Evolutionary conservation across 495 filamentous ascomycete genomes (phyloP).

Genomic region (Aspergillus funiculosus): DNA sequence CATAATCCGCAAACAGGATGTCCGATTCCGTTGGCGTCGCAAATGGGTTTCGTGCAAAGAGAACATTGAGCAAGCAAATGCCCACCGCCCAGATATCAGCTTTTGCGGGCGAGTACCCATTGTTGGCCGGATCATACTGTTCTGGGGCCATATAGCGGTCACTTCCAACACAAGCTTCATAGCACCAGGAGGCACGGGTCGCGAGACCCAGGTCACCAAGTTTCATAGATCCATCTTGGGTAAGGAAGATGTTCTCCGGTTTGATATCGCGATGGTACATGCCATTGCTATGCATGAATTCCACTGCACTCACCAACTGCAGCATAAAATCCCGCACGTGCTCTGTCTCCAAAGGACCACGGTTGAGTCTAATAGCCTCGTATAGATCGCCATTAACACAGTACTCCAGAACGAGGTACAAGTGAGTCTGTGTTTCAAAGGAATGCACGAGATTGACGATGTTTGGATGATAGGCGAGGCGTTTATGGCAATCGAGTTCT

Average conservation of each 20-base stretch:
- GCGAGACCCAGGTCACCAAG: slow-evolving; percentile 94
- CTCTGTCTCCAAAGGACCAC: slow-evolving; percentile 86
- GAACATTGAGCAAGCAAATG: slow-evolving; percentile 89
- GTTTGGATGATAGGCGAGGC: slow-evolving; percentile 75
- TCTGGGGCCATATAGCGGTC: slow-evolving; percentile 99
- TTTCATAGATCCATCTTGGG: slow-evolving; percentile 80
- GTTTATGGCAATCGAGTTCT: slow-evolving; percentile 75
- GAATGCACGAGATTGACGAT: slow-evolving; percentile 88
- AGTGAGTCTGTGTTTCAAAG: slow-evolving; percentile 85
- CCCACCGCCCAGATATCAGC: slow-evolving; percentile 97
- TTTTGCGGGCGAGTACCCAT: slow-evolving; percentile 86
- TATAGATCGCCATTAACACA: slow-evolving; percentile 96
- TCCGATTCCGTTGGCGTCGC: slow-evolving; percentile 79
- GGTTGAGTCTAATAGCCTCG: slow-evolving; percentile 85
- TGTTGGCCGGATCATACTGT: slow-evolving; percentile 81
- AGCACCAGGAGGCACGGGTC: slow-evolving; percentile 77
- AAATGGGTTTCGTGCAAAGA: slow-evolving; percentile 95
- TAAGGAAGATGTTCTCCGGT: slow-evolving; percentile 97
- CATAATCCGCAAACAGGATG: slow-evolving; percentile 85
- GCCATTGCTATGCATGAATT: slow-evolving; percentile 83
- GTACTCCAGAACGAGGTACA: slow-evolving; percentile 91
- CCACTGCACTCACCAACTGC: slow-evolving; percentile 82
- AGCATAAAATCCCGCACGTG: slow-evolving; percentile 97
- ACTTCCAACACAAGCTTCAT: slow-evolving; percentile 88
- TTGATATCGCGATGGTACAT: slow-evolving; percentile 99